Evolutionary conservation across 495 filamentous ascomycete genomes (phyloP), one percentile per base, ranked within the genome.

Genomic region (Xylaria curta): DNA sequence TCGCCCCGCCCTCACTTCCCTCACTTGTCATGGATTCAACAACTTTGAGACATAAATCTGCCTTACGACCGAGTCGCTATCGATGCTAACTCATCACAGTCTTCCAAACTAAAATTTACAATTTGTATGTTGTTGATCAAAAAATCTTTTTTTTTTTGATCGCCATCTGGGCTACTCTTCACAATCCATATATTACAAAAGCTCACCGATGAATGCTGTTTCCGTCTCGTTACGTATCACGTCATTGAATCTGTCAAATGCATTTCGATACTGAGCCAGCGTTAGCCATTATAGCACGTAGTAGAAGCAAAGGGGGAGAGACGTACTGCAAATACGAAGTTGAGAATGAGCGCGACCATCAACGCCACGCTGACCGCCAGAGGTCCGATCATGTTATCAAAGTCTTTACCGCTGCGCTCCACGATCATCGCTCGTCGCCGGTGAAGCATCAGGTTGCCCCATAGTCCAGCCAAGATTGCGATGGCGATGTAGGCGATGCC

Each of bases 401-500:
- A 94, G 76, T 98, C 96, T 78, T 90, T 93, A 24, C 94, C 94
- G 81, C 94, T 97, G 67, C 95, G 84, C 75, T 91, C 86, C 53
- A 89, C 78, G 79, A 99, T 98, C 84, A 98, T 90, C 13, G 85
- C 86, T 31, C 90, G 87, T 42, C 96, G 87, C 78, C 82, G 87
- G 72, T 91, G 88, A 75, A 95, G 92, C 84, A 95, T 92, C 73
- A 86, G 90, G 82, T 91, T 97, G 4, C 96, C 96, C 96, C 96
- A 99, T 2, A 79, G 85, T 3, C 92, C 93, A 9, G 94, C 89
- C 81, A 97, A 94, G 9, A 92, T 79, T 17, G 95, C 95, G 66
- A 97, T 91, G 53, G 85, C 78, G 44, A 94, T 93, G 78, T 98
- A 98, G 17, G 91, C 90, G 44, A 94, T 83, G 24, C 93, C 94